Base-by-base conservation (phyloP, 2,329 filamentous ascomycete species). In the Fonsecaea monophora region DNA sequence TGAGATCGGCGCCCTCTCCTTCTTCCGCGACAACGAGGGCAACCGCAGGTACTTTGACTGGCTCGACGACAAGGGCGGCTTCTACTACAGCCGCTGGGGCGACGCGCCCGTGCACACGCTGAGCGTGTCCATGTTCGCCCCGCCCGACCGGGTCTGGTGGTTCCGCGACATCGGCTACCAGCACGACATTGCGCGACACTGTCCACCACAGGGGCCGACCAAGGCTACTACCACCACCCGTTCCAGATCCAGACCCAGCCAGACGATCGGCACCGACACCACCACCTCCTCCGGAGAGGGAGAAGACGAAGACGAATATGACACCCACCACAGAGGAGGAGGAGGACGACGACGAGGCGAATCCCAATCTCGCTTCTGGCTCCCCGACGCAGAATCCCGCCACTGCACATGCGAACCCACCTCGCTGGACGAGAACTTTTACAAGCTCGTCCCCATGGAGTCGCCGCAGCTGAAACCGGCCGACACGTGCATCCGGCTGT, bases 81-180 rank as follows among this genome's bases (percentile, higher is more conserved):
- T 85, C 70, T 82, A 82, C 70, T 82, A 83, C 64, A 78, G 81
- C 70, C 76, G 81, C 10, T 80, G 82, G 65, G 80, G 79, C 15
- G 82, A 84, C 64, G 81, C 84, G 15, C 81, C 83, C 12, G 78
- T 86, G 10, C 83, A 85, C 68, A 86, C 83, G n/a, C 76, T 86
- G 30, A 85, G 82, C 54, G 82, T 85, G 58, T 83, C 80, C 67
- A 81, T 87, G 77, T 84, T 87, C 65, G 73, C 85, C 4, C 82
- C 84, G 3, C 82, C 82, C 65, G 79, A 79, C 64, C 81, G 81
- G 66, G 78, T 86, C 45, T 84, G 83, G 80, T 85, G 79, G 72
- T 84, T 85, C 70, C 75, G 81, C 63, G 82, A 82, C 68, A 79
- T 82, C 55, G 79, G 80, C 8, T 82, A 81, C 67, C 76, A 81